Evolutionary conservation across 2,329 filamentous ascomycete genomes (phyloP).

Genomic region (Aspergillus thermomutatus): DNA sequence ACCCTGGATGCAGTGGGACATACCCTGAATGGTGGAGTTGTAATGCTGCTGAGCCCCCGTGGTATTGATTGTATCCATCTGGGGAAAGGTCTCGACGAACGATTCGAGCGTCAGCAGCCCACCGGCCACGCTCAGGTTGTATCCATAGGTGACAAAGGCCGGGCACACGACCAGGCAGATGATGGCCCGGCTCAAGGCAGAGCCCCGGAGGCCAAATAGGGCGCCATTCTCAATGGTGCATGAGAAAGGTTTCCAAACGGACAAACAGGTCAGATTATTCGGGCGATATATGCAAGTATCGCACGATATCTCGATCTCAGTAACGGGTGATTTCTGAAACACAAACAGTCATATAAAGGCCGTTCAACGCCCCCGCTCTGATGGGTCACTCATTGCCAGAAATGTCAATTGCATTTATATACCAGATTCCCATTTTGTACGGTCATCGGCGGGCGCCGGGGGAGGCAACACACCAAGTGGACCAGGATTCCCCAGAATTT

Average conservation of each 20-base stretch:
- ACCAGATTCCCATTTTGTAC: neutral
- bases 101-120: conserved; percentile 60
- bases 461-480: neutral
- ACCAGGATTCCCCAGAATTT: neutral
- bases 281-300: neutral
- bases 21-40: conserved; percentile 46
- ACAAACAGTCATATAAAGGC: neutral
- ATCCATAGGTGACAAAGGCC: conserved; percentile 46
- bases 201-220: conserved; percentile 22
- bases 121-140: conserved; percentile 51
- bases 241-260: too few relatives aligned
- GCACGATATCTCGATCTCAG: neutral
- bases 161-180: conserved; percentile 26
- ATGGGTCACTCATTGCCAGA: neutral
- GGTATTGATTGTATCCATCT: conserved; percentile 47
- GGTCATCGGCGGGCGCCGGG: neutral
- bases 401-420: neutral
- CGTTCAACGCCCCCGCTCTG: neutral
- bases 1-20: neutral
- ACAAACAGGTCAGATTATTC: too few relatives aligned
- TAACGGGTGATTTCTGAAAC: neutral
- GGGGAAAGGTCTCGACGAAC: conserved; percentile 53
- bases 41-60: conserved; percentile 31
- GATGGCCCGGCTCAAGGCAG: conserved; percentile 18
- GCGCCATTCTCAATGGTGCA: conserved; percentile 1